Evolutionary conservation across 2,329 filamentous ascomycete genomes (phyloP), one percentile per base, ranked within the genome.

Genomic region (Cryphonectria carpinicola): DNA sequence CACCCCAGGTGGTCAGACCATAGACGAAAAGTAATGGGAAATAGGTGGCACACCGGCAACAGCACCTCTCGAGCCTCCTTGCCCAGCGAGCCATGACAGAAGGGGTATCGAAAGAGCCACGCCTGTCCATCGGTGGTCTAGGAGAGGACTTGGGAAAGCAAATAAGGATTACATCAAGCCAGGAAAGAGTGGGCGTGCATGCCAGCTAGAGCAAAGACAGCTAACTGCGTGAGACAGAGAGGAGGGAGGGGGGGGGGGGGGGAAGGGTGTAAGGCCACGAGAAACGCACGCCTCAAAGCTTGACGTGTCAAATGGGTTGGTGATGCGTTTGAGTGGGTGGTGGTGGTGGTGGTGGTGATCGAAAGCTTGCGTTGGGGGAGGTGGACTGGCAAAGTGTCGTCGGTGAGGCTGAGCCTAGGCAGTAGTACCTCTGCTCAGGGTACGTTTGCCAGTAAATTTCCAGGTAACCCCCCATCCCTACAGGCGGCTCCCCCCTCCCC

Each of bases 1-100:
- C 88, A 2, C 94, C 95, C 96, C 96, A 99, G 14, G 92, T 92
- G n/a, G 94, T 95, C 75, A 98, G 81, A 69, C 92, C 88, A 78
- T 97, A 98, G 71, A 98, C 93, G 78, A 98, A 97, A 39, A 84
- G 84, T 25, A 98, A 86, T n/a, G 95, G 95, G 75, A 97, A 93
- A 80, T 94, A 97, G 37, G 89, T 93, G 67, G 92, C 86, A 72
- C 90, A 88, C 60, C 86, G 84, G 83, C 95, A 98, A 85, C 94
- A 98, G 78, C 89, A 91, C 65, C 94, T 92, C 85, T 98, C 95
- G 76, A 93, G 68, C 79, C 87, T 89, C 74, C 92, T 87, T 65
- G 89, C 91, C 84, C 89, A 92, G 77, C 87, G 87, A 78, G 84
- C 81, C 86, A 89, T 89, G 72, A 75, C 78, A 70, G 78, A 78